Base-by-base conservation (phyloP, 306 rosid genomes). In the Delonix regia region DNA sequence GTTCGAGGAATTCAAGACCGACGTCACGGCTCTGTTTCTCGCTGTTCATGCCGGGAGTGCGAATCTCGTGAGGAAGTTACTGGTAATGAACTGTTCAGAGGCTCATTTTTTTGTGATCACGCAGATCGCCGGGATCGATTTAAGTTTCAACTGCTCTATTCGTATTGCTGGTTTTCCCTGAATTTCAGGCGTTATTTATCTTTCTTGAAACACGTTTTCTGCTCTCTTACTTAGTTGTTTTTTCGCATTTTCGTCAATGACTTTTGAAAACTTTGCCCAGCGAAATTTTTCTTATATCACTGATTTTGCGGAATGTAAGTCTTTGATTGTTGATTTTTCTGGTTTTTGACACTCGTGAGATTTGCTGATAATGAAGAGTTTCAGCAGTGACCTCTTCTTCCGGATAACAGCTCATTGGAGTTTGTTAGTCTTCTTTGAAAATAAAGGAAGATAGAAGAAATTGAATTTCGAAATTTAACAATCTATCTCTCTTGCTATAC, bases 11-110 rank as follows among this genome's bases (percentile, higher is more conserved):
- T 87, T 89, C 82, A 88, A 84, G 72, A 80, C 95, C 49, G 99
- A 94, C 59, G 97, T 94, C 66, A 86, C 99, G 47, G 89, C 99
- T 22, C 89, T 94, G 41, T 90, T 94, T 78, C 91, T 89, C 73
- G 99, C 99, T 18, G 99, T 92, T 53, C 97, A 94, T 24, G 27
- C 87, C 10, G 97, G 93, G 53, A 88, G 86, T 61, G 86, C 71
- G 2, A 63, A 66, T 30, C 85, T 94, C 53, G 93, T 90, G 19
- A 78, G 83, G 88, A 92, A 86, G 82, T 78, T 94, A 59, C 91
- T 94, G 93, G 99, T 94, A 85, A 62, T 49, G 39, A 12, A n/a
- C 8, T 28, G 38, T 6, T 21, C 34, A 9, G 15, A 75, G 77
- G 21, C 85, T 28, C 51, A 1, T 71, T 33, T 5, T 33, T 11